phyloP scores from a whole-genome alignment of 306 rosid species.

The Neltuma alba region DNA sequence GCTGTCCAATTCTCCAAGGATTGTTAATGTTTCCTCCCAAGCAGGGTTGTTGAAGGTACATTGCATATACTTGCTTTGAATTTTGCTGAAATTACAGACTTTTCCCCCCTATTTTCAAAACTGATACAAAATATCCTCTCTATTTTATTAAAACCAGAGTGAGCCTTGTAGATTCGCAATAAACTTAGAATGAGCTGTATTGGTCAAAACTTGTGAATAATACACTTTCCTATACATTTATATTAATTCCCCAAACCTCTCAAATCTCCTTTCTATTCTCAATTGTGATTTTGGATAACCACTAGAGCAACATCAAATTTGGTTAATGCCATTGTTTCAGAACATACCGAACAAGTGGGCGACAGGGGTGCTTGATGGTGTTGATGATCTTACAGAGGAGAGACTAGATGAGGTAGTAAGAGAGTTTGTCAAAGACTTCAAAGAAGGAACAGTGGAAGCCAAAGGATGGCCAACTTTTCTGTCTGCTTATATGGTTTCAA shows the following conservation, averaged over 20 bases:
- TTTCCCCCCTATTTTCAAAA: background rate
- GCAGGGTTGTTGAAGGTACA: background rate
- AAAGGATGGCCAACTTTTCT: background rate
- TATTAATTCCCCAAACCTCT: background rate
- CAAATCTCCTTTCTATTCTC: background rate
- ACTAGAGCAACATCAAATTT: background rate
- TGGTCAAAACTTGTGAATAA: background rate
- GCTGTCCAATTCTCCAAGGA: background rate
- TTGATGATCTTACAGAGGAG: background rate
- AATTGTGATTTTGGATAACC: background rate
- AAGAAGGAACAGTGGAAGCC: slow-evolving; percentile 15
- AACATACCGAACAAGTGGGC: background rate
- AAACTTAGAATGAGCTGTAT: background rate
- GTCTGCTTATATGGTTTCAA: background rate
- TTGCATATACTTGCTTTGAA: background rate
- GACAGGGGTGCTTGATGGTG: background rate
- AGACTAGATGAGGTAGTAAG: background rate
- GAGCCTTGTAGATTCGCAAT: too few species aligned
- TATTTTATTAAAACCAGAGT: too few species aligned
- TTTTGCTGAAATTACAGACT: background rate
- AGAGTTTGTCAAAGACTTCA: background rate
- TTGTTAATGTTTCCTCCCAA: background rate
- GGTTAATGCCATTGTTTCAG: background rate
- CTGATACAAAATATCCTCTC: too few species aligned
- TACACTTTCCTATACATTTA: background rate